A percentile compares a stretch with the other conserved stretches of the same genome.
Conservation (phyloP, 2,329 filamentous ascomycete species). For the Diaporthe batatas region DNA sequence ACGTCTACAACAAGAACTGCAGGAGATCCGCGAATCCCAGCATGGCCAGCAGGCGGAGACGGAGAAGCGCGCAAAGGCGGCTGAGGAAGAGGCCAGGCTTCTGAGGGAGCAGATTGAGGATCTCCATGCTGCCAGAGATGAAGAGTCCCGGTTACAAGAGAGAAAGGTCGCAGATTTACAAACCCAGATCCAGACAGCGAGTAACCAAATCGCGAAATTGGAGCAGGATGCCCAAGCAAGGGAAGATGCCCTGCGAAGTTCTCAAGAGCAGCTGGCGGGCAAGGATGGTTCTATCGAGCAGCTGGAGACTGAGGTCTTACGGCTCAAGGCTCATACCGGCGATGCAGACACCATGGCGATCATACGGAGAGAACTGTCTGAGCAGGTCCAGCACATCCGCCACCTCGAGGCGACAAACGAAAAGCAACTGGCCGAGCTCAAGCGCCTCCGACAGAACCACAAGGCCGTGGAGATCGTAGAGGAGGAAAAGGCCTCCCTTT, state of each 20-base stretch:
- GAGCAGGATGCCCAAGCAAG: constrained; percentile 70
- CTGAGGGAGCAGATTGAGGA: constrained; percentile 89
- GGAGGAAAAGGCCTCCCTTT: constrained; percentile 86
- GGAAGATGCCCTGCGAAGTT: constrained; percentile 67
- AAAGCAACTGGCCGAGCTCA: constrained; percentile 84
- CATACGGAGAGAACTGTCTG: constrained; percentile 88
- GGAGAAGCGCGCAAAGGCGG: constrained; percentile 77
- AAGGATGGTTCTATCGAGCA: constrained; percentile 79
- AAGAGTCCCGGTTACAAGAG: constrained; percentile 74
- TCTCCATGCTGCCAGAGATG: constrained; percentile 71
- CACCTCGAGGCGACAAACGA: constrained; percentile 84
- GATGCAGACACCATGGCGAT: constrained; percentile 88
- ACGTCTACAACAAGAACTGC: constrained; percentile 63
- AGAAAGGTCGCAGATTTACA: constrained; percentile 68
- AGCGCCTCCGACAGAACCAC: constrained; percentile 82
- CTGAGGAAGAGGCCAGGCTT: constrained; percentile 78
- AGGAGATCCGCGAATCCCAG: constrained; percentile 62
- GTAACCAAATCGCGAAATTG: constrained; percentile 67
- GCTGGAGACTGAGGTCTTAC: constrained; percentile 86
- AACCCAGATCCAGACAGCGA: constrained; percentile 61
- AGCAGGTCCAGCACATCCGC: constrained; percentile 93
- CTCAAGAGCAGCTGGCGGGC: constrained; percentile 76
- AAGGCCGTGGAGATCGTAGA: constrained; percentile 95
- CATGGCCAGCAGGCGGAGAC: constrained; percentile 73
- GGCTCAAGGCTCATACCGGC: constrained; percentile 86